Percentiles rank a stretch among this genome's conserved stretches.
phyloP scores from a whole-genome alignment of 2,329 filamentous ascomycete genomes.

The Knoxdaviesia capensis region DNA sequence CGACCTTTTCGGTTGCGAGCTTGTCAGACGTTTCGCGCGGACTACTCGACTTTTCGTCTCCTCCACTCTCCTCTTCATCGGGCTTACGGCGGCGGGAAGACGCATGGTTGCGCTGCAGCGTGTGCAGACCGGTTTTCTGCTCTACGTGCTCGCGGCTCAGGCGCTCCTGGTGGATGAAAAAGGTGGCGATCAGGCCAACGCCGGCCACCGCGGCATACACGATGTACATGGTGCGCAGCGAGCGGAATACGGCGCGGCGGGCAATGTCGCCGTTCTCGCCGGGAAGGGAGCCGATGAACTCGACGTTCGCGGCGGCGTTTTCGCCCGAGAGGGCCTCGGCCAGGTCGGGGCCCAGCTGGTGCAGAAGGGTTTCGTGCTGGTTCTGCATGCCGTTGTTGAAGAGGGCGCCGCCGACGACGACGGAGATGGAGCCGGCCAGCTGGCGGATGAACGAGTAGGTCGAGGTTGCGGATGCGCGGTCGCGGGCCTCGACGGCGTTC shows the following conservation, averaged over 20 bases:
- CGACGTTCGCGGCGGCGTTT: slow-evolving; percentile 39
- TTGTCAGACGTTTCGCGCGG: no score
- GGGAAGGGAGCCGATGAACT: slow-evolving; percentile 30
- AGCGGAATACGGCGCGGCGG: slow-evolving; percentile 25
- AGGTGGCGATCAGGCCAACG: slow-evolving; percentile 23
- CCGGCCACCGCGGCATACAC: slow-evolving; percentile 30
- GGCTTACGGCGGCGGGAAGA: slow-evolving; percentile 6
- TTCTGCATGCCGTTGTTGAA: slow-evolving; percentile 57
- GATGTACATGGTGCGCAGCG: slow-evolving; percentile 35
- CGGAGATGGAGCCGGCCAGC: slow-evolving; percentile 44
- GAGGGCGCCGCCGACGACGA: slow-evolving; percentile 58
- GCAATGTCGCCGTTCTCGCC: slow-evolving; percentile 21
- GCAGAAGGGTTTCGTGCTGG: slow-evolving; percentile 25
- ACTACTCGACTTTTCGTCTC: slow-evolving; percentile 4
- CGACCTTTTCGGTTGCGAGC: no score
- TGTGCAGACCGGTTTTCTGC: slow-evolving; percentile 35
- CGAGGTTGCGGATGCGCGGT: slow-evolving; percentile 49
- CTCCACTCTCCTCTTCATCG: slow-evolving; percentile 8
- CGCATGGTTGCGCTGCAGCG: slow-evolving; percentile 10
- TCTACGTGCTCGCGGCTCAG: slow-evolving; percentile 35
- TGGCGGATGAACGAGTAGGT: slow-evolving; percentile 50
- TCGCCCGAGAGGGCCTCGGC: slow-evolving; percentile 34
- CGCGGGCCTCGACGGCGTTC: slow-evolving; percentile 35
- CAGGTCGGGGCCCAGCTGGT: slow-evolving; percentile 26
- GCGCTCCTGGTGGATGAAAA: slow-evolving; percentile 25